phyloP scores from a whole-genome alignment of 306 rosid species.

The Erythrophleum fordii region DNA sequence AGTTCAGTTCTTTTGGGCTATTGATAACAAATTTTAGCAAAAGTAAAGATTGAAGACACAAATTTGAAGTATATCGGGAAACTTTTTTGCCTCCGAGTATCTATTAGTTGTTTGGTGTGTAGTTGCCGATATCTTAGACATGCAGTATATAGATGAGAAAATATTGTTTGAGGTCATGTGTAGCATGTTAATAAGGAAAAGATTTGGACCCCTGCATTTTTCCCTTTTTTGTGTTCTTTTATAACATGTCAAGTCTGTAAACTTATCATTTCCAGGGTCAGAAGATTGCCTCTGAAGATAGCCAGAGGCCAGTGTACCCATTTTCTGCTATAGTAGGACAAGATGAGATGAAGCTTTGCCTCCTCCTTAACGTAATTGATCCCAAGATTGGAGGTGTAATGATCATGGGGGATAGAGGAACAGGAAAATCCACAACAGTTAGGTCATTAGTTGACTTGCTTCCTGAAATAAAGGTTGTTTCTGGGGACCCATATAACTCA shows the following conservation, averaged over 20 bases:
- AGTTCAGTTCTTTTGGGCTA: not conserved
- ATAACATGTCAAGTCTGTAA: not conserved
- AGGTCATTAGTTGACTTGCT: conserved; percentile 86
- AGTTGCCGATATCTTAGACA: conserved; percentile 2
- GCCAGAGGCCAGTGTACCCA: conserved; percentile 88
- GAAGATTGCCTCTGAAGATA: conserved; percentile 59
- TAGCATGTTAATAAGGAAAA: not conserved
- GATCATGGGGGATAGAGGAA: conserved; percentile 95
- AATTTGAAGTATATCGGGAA: not conserved
- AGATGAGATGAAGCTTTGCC: conserved; percentile 93
- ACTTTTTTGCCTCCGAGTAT: not conserved
- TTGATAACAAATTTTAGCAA: conserved; percentile 3
- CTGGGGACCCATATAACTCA: conserved; percentile 81
- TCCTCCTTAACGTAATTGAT: conserved; percentile 82
- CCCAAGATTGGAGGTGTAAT: conserved; percentile 94
- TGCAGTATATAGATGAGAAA: conserved; percentile 6
- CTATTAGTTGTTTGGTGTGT: not conserved
- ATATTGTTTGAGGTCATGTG: not conserved
- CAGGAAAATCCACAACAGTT: conserved; percentile 83
- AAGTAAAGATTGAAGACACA: not conserved
- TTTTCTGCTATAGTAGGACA: conserved; percentile 90
- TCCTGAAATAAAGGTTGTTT: conserved; percentile 73
- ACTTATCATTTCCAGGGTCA: conserved; percentile 55
- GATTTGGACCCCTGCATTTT: not conserved
- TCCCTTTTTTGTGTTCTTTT: not conserved